Evolutionary conservation across 2,329 filamentous ascomycete genomes (phyloP).

Genomic region (Diaporthe citri): DNA sequence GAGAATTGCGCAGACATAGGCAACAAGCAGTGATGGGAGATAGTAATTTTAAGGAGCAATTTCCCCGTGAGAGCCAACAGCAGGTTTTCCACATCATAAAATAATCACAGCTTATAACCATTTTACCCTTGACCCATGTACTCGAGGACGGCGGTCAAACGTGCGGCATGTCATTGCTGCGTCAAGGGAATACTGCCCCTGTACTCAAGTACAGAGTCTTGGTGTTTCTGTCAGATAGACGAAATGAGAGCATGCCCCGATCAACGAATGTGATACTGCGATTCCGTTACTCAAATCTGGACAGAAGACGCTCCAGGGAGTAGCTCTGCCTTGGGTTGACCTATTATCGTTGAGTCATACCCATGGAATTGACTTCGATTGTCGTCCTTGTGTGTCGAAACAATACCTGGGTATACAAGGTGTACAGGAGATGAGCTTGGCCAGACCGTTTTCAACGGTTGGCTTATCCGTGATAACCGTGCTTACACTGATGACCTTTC

Average conservation of each 20-base stretch:
- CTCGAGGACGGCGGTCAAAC: not conserved
- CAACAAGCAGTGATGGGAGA: not conserved
- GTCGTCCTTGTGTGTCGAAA: not conserved
- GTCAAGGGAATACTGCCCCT: not conserved
- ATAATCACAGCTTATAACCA: not conserved
- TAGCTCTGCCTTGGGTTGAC: fast-evolving
- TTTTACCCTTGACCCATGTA: not conserved
- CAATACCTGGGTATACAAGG: not conserved
- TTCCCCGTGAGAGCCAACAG: fast-evolving
- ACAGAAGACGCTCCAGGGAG: too few species aligned
- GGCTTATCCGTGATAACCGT: not conserved
- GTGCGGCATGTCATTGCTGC: not conserved
- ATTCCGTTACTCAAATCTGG: not conserved
- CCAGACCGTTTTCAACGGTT: not conserved
- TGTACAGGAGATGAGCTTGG: not conserved
- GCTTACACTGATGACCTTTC: not conserved
- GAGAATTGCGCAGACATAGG: not conserved
- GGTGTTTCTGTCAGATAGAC: not conserved
- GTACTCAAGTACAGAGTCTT: not conserved
- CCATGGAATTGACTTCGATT: not conserved
- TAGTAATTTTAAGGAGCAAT: not conserved
- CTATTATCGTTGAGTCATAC: not conserved
- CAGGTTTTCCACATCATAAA: not conserved
- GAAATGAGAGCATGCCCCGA: not conserved
- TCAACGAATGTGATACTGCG: not conserved